Evolutionary conservation across 768 basidiomycete species (phyloP).

Genomic region (Phylloporus scabripes): DNA sequence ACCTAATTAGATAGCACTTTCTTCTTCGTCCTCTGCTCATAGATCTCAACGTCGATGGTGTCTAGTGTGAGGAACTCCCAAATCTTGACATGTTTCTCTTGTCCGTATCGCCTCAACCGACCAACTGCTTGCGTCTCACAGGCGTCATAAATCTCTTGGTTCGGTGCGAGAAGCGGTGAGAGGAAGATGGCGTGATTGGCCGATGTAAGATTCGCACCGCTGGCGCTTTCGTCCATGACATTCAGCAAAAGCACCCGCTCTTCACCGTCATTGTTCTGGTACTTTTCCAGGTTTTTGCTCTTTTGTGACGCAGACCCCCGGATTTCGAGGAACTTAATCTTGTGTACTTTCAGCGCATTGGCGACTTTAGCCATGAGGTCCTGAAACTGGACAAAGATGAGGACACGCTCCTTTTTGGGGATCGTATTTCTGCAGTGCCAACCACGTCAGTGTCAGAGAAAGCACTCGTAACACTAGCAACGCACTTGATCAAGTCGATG

Average conservation of each 20-base stretch:
- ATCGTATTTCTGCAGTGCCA: constrained; percentile 49
- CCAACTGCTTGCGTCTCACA: constrained; percentile 82
- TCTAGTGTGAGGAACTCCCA: constrained; percentile 81
- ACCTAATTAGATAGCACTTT: constrained; percentile 22
- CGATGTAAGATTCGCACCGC: constrained; percentile 85
- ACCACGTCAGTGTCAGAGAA: neutral
- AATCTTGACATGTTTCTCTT: constrained; percentile 72
- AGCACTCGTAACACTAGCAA: neutral
- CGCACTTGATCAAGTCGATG: constrained; percentile 69
- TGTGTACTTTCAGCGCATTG: constrained; percentile 68
- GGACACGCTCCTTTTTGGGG: constrained; percentile 71
- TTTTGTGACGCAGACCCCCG: constrained; percentile 69
- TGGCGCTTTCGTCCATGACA: constrained; percentile 94
- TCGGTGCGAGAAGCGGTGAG: constrained; percentile 79
- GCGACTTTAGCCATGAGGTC: constrained; percentile 90
- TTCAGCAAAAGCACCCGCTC: constrained; percentile 83
- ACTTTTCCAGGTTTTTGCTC: constrained; percentile 78
- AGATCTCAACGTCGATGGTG: constrained; percentile 87
- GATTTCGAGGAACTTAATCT: constrained; percentile 76
- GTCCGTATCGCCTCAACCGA: constrained; percentile 78
- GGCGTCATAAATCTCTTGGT: constrained; percentile 80
- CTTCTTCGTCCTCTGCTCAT: constrained; percentile 41
- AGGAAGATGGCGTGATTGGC: constrained; percentile 96
- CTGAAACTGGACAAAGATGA: constrained; percentile 95
- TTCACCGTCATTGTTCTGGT: constrained; percentile 73